phyloP scores from a whole-genome alignment of 306 rosid species.

The Malus orientalis region DNA sequence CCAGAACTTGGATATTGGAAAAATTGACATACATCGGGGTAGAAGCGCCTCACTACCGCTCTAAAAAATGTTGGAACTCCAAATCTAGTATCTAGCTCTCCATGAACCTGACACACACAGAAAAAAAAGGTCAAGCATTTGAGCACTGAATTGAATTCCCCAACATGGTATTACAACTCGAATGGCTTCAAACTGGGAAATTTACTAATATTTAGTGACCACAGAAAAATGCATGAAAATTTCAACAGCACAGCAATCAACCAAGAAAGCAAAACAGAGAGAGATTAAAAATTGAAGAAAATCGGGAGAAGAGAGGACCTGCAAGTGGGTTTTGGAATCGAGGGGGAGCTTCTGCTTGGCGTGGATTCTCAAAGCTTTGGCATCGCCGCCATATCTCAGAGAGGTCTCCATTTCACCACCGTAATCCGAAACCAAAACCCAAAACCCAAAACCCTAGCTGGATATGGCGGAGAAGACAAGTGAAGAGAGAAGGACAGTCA shows the following conservation, averaged over 20 bases:
- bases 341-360: conserved; percentile 62
- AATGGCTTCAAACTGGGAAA: background rate
- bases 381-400: conserved; percentile 56
- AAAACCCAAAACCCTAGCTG: background rate
- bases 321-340: conserved; percentile 59
- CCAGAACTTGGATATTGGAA: background rate
- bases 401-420: conserved; percentile 66
- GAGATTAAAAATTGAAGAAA: background rate
- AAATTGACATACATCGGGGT: conserved; percentile 48
- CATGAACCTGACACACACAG: conserved; percentile 44
- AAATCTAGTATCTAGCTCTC: conserved; percentile 66
- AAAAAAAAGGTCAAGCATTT: background rate
- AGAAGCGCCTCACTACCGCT: conserved; percentile 52
- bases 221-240: background rate
- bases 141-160: background rate
- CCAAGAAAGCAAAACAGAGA: background rate
- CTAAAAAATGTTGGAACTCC: conserved; percentile 48
- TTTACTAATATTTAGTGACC: background rate
- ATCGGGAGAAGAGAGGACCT: conserved; percentile 30
- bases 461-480: conserved; percentile 4
- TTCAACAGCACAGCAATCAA: background rate
- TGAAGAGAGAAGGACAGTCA: background rate
- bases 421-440: background rate
- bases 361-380: conserved; percentile 60
- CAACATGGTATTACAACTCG: background rate